A percentile compares a stretch with the other conserved stretches of the same genome.
Evolutionary conservation across 768 basidiomycete species (phyloP).

Genomic region (Leucogyrophana mollusca): DNA sequence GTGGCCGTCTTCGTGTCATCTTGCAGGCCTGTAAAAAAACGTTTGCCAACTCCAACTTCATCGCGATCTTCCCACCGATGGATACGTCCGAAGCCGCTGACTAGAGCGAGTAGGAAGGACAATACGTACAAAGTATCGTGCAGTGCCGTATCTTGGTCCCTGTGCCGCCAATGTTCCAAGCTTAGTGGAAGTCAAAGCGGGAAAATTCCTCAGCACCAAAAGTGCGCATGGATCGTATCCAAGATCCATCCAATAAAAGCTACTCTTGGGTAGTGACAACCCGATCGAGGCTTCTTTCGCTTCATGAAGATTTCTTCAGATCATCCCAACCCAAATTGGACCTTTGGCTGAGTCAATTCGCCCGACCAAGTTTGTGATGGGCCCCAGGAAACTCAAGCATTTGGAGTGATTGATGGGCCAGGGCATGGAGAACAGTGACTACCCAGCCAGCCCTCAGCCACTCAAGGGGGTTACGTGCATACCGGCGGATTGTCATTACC

Average conservation of each 20-base stretch:
- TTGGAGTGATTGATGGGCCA: no score
- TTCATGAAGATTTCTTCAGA: neutral
- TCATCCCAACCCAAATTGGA: neutral
- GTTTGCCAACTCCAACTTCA: constrained; percentile 12
- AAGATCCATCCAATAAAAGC: neutral
- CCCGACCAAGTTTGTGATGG: no score
- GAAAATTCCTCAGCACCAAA: neutral
- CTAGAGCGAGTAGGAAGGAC: neutral
- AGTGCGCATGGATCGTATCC: neutral
- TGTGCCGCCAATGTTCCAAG: neutral
- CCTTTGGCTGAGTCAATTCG: no score
- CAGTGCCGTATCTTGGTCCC: neutral
- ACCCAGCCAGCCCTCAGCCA: no score
- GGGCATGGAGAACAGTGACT: no score
- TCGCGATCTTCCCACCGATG: constrained; percentile 17
- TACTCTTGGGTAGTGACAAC: neutral
- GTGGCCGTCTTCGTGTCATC: constrained; percentile 14
- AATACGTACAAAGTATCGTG: no score
- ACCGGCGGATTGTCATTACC: no score
- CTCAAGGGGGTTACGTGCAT: no score
- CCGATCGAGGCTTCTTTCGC: constrained; percentile 1
- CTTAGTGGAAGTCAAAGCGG: neutral
- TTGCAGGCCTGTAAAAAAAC: constrained; percentile 13
- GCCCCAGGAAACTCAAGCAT: no score
- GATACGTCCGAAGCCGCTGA: constrained; percentile 6